These are phyloP conservation scores for Clavariopsis aquatica DNA, from an alignment of 495 filamentous ascomycete genomes.

Conservation along the genomic window DNA sequence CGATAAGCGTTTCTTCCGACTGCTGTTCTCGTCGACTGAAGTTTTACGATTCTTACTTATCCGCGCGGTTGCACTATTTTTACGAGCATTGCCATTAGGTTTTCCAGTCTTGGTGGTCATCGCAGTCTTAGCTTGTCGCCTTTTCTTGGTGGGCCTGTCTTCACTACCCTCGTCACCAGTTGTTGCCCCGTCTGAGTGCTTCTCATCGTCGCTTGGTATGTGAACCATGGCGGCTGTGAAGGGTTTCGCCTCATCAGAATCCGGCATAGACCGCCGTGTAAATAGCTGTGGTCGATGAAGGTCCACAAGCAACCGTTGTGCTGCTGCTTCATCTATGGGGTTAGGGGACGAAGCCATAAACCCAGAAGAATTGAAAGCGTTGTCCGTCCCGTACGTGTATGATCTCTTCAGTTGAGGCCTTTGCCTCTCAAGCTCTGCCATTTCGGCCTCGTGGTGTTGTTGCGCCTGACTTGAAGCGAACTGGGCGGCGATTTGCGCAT, in stretches of 20 bases:
- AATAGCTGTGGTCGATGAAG: slow-evolving; percentile 9
- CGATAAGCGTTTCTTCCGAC: slow-evolving; percentile 22
- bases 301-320: slow-evolving; percentile 20
- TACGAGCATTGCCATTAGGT: slow-evolving; percentile 34
- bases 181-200: slow-evolving; percentile 32
- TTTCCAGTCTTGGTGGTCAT: slow-evolving; percentile 8
- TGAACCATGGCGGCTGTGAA: slow-evolving; percentile 38
- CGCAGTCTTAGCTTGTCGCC: slow-evolving; percentile 22
- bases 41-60: slow-evolving; percentile 7
- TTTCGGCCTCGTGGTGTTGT: not conserved
- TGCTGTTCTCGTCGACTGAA: slow-evolving; percentile 18
- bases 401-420: slow-evolving; percentile 17
- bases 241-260: slow-evolving; percentile 51
- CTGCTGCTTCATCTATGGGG: slow-evolving; percentile 22
- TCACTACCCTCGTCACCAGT: slow-evolving; percentile 40
- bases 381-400: slow-evolving; percentile 35
- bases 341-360: slow-evolving; percentile 14
- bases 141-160: slow-evolving; percentile 42
- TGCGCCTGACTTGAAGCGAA: slow-evolving; percentile 10
- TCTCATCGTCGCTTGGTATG: slow-evolving; percentile 40
- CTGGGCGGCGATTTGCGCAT: slow-evolving; percentile 31
- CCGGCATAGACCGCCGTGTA: slow-evolving; percentile 33
- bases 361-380: slow-evolving; percentile 22
- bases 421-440: slow-evolving; percentile 12
- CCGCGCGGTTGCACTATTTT: slow-evolving; percentile 8